Evolutionary conservation across 2,329 filamentous ascomycete genomes (phyloP).

Genomic region (Stachybotrys chartarum): DNA sequence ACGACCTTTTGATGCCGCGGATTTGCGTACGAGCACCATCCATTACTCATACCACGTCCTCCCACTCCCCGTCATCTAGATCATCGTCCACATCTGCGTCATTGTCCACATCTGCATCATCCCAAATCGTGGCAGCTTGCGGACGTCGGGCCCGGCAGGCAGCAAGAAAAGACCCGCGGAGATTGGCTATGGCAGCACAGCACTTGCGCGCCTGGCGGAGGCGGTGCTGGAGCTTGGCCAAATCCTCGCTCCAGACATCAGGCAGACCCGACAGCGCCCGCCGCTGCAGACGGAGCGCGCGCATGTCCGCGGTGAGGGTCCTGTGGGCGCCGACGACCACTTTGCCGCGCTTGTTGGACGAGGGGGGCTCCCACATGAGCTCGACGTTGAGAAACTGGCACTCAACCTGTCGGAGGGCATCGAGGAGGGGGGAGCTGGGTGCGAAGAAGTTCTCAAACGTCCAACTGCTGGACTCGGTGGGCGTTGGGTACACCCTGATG

Average conservation of each 20-base stretch:
- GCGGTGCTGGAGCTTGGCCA: conserved; percentile 4
- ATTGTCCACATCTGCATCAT: too few relatives aligned
- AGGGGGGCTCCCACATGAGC: conserved; percentile 15
- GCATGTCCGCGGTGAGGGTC: conserved; percentile 10
- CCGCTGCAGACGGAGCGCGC: neutral
- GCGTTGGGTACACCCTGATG: conserved; percentile 19
- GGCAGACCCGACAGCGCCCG: neutral
- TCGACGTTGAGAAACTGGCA: conserved; percentile 28
- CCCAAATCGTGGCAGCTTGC: too few relatives aligned
- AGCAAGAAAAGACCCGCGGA: neutral
- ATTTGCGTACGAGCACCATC: too few relatives aligned
- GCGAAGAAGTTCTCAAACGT: conserved; percentile 30
- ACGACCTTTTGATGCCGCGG: too few relatives aligned
- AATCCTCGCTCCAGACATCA: conserved; percentile 11
- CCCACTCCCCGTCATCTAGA: too few relatives aligned
- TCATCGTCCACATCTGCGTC: too few relatives aligned
- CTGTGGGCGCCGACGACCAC: conserved; percentile 1
- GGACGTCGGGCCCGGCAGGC: neutral
- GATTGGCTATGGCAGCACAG: neutral
- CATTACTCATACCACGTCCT: too few relatives aligned
- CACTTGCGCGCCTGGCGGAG: neutral
- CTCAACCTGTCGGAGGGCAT: conserved; percentile 22
- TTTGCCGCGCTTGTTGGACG: neutral
- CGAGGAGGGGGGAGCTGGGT: conserved; percentile 15
- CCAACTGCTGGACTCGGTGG: conserved; percentile 9